phyloP scores from a whole-genome alignment of 192 early-diverging fungal genomes.

The Mycoemilia scoparia region DNA sequence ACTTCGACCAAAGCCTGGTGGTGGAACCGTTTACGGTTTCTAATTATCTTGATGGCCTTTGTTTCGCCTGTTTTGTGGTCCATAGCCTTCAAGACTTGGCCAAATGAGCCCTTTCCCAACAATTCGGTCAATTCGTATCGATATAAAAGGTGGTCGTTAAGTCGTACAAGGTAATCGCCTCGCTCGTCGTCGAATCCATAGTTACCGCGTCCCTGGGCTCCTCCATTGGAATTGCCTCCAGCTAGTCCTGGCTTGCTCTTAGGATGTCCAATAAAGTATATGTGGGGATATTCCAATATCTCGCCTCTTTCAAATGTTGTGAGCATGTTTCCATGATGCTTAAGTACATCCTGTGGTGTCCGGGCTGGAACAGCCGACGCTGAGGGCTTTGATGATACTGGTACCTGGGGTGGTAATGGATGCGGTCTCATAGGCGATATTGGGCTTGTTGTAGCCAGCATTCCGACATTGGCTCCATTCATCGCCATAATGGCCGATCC shows the following conservation, averaged over 20 bases:
- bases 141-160: constrained; percentile 79
- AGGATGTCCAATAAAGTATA: constrained; percentile 79
- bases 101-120: constrained; percentile 89
- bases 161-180: constrained; percentile 77
- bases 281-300: constrained; percentile 57
- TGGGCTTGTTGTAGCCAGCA: too few relatives aligned
- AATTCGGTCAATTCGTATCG: constrained; percentile 84
- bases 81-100: constrained; percentile 82
- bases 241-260: constrained; percentile 42
- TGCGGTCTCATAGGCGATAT: too few relatives aligned
- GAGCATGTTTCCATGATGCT: constrained; percentile 50
- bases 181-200: constrained; percentile 75
- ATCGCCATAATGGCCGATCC: too few relatives aligned
- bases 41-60: constrained; percentile 86
- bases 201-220: constrained; percentile 4
- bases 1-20: constrained; percentile 86
- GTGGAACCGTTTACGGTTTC: constrained; percentile 94
- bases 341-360: constrained; percentile 40
- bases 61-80: constrained; percentile 80
- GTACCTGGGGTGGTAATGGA: too few relatives aligned
- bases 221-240: constrained; percentile 36
- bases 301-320: constrained; percentile 76
- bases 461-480: too few relatives aligned
- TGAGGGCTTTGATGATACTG: background rate
- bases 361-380: constrained; percentile 26